A percentile compares a stretch with the other conserved stretches of the same genome.
phyloP scores from a whole-genome alignment of 352 stramenopile genomes.

The Phytopythium chamaehyphon region DNA sequence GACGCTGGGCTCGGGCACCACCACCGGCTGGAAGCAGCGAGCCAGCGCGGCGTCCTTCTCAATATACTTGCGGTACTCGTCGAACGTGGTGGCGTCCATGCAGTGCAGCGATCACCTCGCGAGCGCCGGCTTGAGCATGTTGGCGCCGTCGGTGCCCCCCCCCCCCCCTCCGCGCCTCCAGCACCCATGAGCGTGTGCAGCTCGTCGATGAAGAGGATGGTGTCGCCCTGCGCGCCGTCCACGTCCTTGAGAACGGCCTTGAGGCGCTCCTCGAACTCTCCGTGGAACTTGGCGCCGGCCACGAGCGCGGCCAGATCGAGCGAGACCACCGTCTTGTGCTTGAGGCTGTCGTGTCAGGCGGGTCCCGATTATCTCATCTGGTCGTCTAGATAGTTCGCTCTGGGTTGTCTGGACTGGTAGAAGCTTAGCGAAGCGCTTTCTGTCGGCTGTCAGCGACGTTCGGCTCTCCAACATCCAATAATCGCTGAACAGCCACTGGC shows the following conservation, averaged over 20 bases:
- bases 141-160: slow-evolving; percentile 89
- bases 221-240: slow-evolving; percentile 91
- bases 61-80: slow-evolving; percentile 96
- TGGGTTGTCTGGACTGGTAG: too few relatives aligned
- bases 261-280: slow-evolving; percentile 97
- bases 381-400: too few relatives aligned
- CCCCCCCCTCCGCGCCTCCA: slow-evolving; percentile 85
- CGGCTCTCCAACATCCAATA: too few relatives aligned
- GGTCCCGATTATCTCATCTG: too few relatives aligned
- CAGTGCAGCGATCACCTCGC: slow-evolving; percentile 89
- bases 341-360: slow-evolving; percentile 93
- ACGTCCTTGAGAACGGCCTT: slow-evolving; percentile 96
- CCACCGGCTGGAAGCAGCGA: slow-evolving; percentile 96
- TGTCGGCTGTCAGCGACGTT: too few relatives aligned
- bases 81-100: slow-evolving; percentile 92
- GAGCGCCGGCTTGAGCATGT: slow-evolving; percentile 95
- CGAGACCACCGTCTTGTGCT: slow-evolving; percentile 92
- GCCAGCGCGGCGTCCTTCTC: slow-evolving; percentile 97
- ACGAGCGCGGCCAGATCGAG: slow-evolving; percentile 95
- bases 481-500: too few relatives aligned
- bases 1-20: slow-evolving; percentile 92
- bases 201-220: slow-evolving; percentile 97
- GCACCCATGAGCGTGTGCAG: slow-evolving; percentile 93
- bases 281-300: slow-evolving; percentile 93
- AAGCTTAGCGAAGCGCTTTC: too few relatives aligned